Evolutionary conservation across 192 early-diverging fungal genomes (phyloP), one percentile per base, ranked within the genome.

Genomic region (Coemansia sp.): DNA sequence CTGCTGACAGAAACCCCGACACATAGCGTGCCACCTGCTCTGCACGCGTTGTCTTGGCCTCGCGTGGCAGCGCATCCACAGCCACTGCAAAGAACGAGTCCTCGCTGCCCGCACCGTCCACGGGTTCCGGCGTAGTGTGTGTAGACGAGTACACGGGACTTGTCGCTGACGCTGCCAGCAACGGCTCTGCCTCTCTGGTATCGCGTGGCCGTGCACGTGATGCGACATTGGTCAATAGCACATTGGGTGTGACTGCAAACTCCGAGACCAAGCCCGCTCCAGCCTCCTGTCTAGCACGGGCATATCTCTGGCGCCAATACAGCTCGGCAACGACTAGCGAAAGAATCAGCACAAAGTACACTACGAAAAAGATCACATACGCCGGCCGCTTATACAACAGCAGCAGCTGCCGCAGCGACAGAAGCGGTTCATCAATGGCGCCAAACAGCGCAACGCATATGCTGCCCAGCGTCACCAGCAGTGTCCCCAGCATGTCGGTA

Each of bases 391-490:
- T 82, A 52, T 85, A 91, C 31, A 91, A 64, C 47, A 60, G 58
- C 22, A 91, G 82, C 47, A 91, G 64, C 48, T 89, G 83, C 31
- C 83, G 79, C 24, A 91, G 81, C 22, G 82, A 84, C 46, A 89
- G 84, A 40, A 73, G 81, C 6, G 88, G 87, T 68, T 88, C 87
- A n/a, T 85, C 84, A 25, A 91, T 85, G 3, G 88, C 84, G 25
- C 90, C 90, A 80, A 91, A 91, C 19, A 83, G 52, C 21, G 85
- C 87, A 40, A 91, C 84, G 31, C 86, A 71, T 30, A 84, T 62
- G 27, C 87, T 84, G 11, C 89, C 89, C 45, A 86, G 45, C 3
- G 85, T 54, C 52, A 89, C 88, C 23, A 89, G 57, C 47, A 86
- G 35, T 5, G 89, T 91, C 29, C 88, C 89, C 74, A 83, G 53